phyloP scores from a whole-genome alignment of 768 basidiomycete species.

The Boletus fagicola region DNA sequence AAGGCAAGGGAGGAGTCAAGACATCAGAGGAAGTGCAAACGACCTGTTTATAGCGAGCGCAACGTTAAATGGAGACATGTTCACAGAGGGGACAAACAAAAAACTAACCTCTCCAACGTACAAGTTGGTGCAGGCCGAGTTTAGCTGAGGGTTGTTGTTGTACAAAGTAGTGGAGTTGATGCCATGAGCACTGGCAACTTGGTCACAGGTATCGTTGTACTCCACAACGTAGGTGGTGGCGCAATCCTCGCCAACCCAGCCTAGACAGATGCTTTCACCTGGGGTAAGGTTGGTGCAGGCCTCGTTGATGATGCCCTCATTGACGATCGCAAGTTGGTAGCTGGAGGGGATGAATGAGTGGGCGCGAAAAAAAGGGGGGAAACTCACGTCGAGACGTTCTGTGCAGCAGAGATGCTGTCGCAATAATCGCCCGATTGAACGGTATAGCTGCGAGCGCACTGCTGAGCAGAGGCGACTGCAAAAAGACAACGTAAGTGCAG shows the following conservation, averaged over 20 bases:
- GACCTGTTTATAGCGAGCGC: conserved; percentile 35
- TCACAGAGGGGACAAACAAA: neutral
- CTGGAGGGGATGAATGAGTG: conserved; percentile 34
- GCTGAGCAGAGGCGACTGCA: conserved; percentile 26
- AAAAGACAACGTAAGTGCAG: conserved; percentile 4
- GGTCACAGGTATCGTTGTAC: conserved; percentile 56
- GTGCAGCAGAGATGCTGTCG: conserved; percentile 64
- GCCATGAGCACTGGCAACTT: conserved; percentile 37
- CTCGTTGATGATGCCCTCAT: conserved; percentile 48
- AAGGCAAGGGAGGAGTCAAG: conserved; percentile 44
- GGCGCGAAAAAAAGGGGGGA: neutral
- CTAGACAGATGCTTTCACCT: conserved; percentile 59
- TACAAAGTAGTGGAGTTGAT: conserved; percentile 55
- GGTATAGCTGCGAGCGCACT: conserved; percentile 60
- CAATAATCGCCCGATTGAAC: conserved; percentile 63
- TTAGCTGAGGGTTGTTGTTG: conserved; percentile 74
- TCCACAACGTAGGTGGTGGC: conserved; percentile 54
- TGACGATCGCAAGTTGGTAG: conserved; percentile 71
- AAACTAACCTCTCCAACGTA: conserved; percentile 70
- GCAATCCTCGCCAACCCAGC: conserved; percentile 60
- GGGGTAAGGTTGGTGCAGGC: conserved; percentile 59
- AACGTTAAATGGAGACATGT: neutral
- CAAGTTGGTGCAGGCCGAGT: conserved; percentile 56
- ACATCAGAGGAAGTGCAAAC: conserved; percentile 48
- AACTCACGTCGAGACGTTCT: conserved; percentile 64